A percentile compares a stretch with the other conserved stretches of the same genome.
Conservation (phyloP, 768 basidiomycete genomes). For the Mycena alexandri region DNA sequence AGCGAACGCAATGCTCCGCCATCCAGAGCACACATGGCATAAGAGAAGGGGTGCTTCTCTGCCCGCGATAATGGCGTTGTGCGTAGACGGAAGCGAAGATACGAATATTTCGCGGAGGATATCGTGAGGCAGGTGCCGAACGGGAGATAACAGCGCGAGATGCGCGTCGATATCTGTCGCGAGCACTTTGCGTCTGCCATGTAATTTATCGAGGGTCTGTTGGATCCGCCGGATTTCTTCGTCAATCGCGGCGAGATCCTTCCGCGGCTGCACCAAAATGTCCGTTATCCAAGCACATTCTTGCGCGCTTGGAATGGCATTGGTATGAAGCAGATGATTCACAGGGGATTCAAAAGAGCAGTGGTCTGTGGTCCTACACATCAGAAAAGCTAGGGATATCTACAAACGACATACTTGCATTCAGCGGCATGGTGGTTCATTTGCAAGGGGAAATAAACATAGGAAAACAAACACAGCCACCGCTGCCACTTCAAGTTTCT, state of each 20-base stretch:
- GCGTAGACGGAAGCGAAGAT: constrained; percentile 34
- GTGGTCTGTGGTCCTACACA: too few species aligned
- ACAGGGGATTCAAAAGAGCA: constrained; percentile 11
- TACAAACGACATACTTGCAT: too few species aligned
- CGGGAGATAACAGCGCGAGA: constrained; percentile 9
- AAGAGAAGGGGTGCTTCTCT: constrained; percentile 40
- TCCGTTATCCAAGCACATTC: constrained; percentile 13
- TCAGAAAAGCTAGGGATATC: too few species aligned
- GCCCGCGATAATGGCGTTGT: constrained; percentile 34
- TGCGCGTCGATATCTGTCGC: constrained; percentile 18
- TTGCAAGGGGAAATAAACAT: too few species aligned
- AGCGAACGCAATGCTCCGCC: constrained; percentile 39
- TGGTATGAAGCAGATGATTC: constrained; percentile 5
- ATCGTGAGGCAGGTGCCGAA: constrained; percentile 12
- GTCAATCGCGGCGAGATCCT: neutral
- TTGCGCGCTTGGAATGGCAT: neutral
- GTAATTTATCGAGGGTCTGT: neutral
- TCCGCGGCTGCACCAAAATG: neutral
- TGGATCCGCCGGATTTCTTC: neutral
- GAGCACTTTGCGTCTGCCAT: neutral
- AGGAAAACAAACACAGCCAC: too few species aligned
- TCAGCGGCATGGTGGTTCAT: too few species aligned
- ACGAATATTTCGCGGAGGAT: constrained; percentile 22
- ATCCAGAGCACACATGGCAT: constrained; percentile 36
- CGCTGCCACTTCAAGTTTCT: too few species aligned